Evolutionary conservation across 2,329 filamentous ascomycete species (phyloP).

Genomic region (Pestalotiopsis sp.): DNA sequence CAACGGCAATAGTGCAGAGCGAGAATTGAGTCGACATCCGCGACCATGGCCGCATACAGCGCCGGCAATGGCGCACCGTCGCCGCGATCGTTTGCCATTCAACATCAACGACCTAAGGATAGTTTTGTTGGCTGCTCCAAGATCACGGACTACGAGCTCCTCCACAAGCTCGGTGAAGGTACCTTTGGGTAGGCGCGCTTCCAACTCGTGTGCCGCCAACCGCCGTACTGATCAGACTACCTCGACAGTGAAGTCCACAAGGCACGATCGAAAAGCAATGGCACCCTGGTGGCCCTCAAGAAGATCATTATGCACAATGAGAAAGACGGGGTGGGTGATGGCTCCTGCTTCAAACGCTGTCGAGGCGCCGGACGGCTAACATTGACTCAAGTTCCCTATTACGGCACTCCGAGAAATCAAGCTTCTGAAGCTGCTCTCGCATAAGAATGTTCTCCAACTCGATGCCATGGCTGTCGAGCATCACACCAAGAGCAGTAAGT

Average conservation of each 20-base stretch:
- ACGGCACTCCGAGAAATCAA: constrained; percentile 98
- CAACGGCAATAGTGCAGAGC: neutral
- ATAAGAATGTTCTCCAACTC: constrained; percentile 82
- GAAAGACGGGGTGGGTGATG: constrained; percentile 78
- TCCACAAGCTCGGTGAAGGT: constrained; percentile 87
- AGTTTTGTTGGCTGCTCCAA: constrained; percentile 85
- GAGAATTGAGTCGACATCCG: neutral
- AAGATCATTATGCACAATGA: constrained; percentile 99
- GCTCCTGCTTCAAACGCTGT: neutral
- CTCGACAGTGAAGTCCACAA: constrained; percentile 80
- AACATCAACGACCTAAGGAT: constrained; percentile 55
- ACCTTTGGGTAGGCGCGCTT: constrained; percentile 78
- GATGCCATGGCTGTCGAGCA: constrained; percentile 97
- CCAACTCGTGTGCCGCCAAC: neutral
- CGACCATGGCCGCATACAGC: constrained; percentile 10
- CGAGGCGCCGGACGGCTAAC: constrained; percentile 19
- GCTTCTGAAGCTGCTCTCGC: constrained; percentile 91
- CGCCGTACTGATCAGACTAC: neutral
- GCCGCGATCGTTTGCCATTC: constrained; percentile 59
- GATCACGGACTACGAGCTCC: constrained; percentile 78
- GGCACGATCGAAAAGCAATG: constrained; percentile 75
- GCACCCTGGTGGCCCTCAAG: constrained; percentile 83
- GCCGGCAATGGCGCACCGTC: constrained; percentile 43
- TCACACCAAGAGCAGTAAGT: constrained; percentile 37
- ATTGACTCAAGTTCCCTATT: constrained; percentile 76